Percentiles rank a stretch among this genome's conserved stretches.
Evolutionary conservation across 352 stramenopile genomes (phyloP).

Genomic region (Peronospora belbahrii): DNA sequence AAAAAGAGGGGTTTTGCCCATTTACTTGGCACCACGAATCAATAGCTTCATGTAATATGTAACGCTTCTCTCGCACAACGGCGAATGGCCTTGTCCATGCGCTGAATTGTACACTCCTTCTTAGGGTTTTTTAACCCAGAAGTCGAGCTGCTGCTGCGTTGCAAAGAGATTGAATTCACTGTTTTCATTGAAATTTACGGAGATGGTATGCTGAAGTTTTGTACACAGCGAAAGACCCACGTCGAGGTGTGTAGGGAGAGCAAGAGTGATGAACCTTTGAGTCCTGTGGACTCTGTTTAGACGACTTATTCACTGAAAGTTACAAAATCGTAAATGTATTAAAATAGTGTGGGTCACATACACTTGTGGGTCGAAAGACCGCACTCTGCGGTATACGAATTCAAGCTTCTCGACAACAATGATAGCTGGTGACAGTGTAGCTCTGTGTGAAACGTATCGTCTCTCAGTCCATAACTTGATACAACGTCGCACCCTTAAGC

Average conservation of each 20-base stretch:
- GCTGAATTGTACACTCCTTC: constrained; percentile 62
- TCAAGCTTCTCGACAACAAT: too few species aligned
- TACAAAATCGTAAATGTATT: too few species aligned
- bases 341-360: too few species aligned
- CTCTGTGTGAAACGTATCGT: too few species aligned
- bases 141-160: constrained; percentile 15
- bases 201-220: constrained; percentile 36
- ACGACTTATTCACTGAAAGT: constrained; percentile 43
- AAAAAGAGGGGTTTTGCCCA: constrained; percentile 86
- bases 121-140: constrained; percentile 13
- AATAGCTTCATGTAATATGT: constrained; percentile 91
- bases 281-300: constrained; percentile 17
- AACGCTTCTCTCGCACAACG: constrained; percentile 67
- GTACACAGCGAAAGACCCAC: constrained; percentile 19
- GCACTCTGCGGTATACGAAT: too few species aligned
- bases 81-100: constrained; percentile 78
- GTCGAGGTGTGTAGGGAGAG: constrained; percentile 27
- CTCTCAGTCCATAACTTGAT: too few species aligned
- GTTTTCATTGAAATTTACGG: constrained; percentile 8
- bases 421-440: too few species aligned
- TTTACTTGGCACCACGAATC: constrained; percentile 72
- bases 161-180: neutral
- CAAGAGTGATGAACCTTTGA: constrained; percentile 18
- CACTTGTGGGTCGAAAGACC: too few species aligned
- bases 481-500: too few species aligned